These are phyloP conservation scores for Porcisia hertigi DNA, from an alignment of 208 protist genomes.

Conservation along the genomic window DNA sequence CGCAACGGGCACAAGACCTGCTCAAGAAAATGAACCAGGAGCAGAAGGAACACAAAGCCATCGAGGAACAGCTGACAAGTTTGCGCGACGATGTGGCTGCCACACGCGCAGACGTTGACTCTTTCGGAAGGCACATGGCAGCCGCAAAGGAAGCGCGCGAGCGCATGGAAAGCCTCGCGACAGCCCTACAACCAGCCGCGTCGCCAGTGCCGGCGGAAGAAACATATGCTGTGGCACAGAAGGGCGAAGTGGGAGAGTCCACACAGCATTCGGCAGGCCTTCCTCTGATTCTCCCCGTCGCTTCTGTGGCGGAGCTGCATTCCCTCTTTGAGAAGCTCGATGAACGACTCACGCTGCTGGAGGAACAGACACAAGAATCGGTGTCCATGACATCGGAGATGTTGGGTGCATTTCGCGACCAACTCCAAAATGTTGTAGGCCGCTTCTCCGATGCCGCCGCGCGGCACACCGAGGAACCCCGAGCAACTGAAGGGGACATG, in stretches of 20 bases:
- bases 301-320: slow-evolving; percentile 6
- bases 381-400: slow-evolving; percentile 35
- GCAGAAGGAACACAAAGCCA: neutral
- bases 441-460: slow-evolving; percentile 35
- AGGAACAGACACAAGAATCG: slow-evolving; percentile 23
- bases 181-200: neutral
- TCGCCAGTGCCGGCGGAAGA: neutral
- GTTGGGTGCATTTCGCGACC: slow-evolving; percentile 35
- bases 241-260: neutral
- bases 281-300: neutral
- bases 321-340: slow-evolving; percentile 12
- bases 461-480: neutral
- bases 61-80: slow-evolving; percentile 8
- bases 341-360: slow-evolving; percentile 19
- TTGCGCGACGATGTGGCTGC: slow-evolving; percentile 5
- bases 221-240: neutral
- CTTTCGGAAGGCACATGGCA: slow-evolving; percentile 4
- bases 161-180: neutral
- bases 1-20: neutral
- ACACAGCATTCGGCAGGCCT: too few relatives aligned
- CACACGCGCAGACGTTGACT: slow-evolving; percentile 1
- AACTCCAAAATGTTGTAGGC: slow-evolving; percentile 48
- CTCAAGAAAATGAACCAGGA: slow-evolving; percentile 12
- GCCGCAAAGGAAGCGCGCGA: slow-evolving; percentile 2
- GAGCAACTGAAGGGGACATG: neutral